Percentiles rank a stretch among this genome's conserved stretches.
Evolutionary conservation across 2,329 filamentous ascomycete genomes (phyloP).

Genomic region (Trichoderma brevicompactum): DNA sequence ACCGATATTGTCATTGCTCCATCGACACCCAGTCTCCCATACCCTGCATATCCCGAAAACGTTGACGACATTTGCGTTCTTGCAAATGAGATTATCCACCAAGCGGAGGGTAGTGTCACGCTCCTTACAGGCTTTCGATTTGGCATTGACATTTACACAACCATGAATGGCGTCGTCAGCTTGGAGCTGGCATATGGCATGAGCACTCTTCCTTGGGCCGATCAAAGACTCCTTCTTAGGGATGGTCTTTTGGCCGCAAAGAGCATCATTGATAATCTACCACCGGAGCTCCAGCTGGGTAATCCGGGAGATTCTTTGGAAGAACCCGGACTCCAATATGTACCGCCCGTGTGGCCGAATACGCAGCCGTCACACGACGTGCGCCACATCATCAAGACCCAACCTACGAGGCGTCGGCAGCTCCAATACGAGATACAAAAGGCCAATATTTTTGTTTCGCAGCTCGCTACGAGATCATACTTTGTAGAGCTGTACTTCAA

Average conservation of each 20-base stretch:
- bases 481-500: constrained; percentile 86
- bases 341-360: constrained; percentile 54
- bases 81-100: constrained; percentile 69
- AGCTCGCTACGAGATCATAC: constrained; percentile 80
- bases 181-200: constrained; percentile 83
- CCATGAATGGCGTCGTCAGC: constrained; percentile 78
- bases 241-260: constrained; percentile 74
- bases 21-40: constrained; percentile 73
- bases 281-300: constrained; percentile 67
- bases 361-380: constrained; percentile 55
- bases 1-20: constrained; percentile 76
- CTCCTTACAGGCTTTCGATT: constrained; percentile 80
- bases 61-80: constrained; percentile 84
- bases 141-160: constrained; percentile 76
- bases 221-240: constrained; percentile 74
- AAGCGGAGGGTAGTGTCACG: constrained; percentile 70
- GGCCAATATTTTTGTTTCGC: constrained; percentile 83
- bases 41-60: constrained; percentile 79
- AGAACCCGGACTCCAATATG: constrained; percentile 56
- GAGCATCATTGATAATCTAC: constrained; percentile 67
- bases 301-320: constrained; percentile 47
- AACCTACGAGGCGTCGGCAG: constrained; percentile 56
- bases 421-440: constrained; percentile 90
- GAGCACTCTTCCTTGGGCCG: constrained; percentile 74
- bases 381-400: constrained; percentile 53